Conservation (phyloP, 371 early-diverging fungal species). For the Mortierella sp. region DNA sequence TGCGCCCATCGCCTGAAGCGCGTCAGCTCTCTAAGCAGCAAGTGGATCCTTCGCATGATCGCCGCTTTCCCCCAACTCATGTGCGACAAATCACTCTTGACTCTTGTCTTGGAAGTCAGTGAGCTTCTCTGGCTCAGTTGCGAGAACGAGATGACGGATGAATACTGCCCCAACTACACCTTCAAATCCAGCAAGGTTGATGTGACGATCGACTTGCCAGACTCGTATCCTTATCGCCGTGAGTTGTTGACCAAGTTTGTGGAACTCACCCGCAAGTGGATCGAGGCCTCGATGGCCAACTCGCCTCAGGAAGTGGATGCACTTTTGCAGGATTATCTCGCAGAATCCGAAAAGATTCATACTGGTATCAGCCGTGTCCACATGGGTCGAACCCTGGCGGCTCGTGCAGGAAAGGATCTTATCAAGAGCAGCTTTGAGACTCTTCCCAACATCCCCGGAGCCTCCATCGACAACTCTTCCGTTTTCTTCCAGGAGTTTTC, state of each 20-base stretch:
- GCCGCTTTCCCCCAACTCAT: slow-evolving; percentile 77
- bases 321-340: slow-evolving; percentile 73
- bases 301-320: slow-evolving; percentile 71
- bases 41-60: slow-evolving; percentile 65
- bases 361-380: slow-evolving; percentile 66
- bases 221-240: slow-evolving; percentile 79
- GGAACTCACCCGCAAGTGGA: slow-evolving; percentile 76
- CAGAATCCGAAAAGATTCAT: slow-evolving; percentile 63
- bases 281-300: slow-evolving; percentile 60
- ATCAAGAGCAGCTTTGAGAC: slow-evolving; percentile 59
- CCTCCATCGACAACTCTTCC: slow-evolving; percentile 65
- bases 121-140: slow-evolving; percentile 85
- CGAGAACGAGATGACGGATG: slow-evolving; percentile 83
- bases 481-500: slow-evolving; percentile 70
- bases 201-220: slow-evolving; percentile 80
- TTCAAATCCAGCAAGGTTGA: slow-evolving; percentile 73
- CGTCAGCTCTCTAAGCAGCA: slow-evolving; percentile 70
- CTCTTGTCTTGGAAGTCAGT: slow-evolving; percentile 76
- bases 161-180: slow-evolving; percentile 80
- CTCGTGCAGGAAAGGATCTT: slow-evolving; percentile 73
- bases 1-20: slow-evolving; percentile 76
- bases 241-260: slow-evolving; percentile 73
- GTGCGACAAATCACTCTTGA: slow-evolving; percentile 71
- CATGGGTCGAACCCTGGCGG: slow-evolving; percentile 78
- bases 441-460: slow-evolving; percentile 56